Percentiles rank a stretch among this genome's conserved stretches.
Evolutionary conservation across 805 yeast genomes (phyloP).

Genomic region (Candida piceae): DNA sequence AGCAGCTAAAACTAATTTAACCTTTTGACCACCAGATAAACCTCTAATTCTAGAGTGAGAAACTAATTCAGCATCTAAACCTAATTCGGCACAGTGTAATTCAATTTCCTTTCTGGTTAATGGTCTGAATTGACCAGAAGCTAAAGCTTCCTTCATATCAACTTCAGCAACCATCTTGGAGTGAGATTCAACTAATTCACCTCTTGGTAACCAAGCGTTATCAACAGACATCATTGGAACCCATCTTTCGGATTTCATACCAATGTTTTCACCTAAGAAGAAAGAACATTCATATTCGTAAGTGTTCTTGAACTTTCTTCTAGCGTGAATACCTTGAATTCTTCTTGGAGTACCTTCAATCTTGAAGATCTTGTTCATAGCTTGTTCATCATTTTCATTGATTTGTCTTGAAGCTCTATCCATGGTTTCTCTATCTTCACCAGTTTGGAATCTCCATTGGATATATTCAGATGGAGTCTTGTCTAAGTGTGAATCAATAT

Average conservation of each 20-base stretch:
- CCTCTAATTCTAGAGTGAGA: constrained; percentile 99
- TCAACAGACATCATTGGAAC: constrained; percentile 99
- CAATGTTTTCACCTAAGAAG: constrained; percentile 96
- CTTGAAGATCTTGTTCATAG: constrained; percentile 99
- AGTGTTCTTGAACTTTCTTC: constrained; percentile 99
- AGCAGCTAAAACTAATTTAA: constrained; percentile 98
- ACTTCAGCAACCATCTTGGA: constrained; percentile 99
- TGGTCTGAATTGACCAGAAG: constrained; percentile 99
- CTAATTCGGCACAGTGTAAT: constrained; percentile 97
- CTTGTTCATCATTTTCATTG: constrained; percentile 93
- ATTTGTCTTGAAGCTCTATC: constrained; percentile 99
- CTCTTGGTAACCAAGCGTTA: constrained; percentile 99
- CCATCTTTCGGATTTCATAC: constrained; percentile 99
- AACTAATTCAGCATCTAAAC: constrained; percentile 98
- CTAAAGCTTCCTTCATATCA: constrained; percentile 99
- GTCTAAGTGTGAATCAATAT: constrained; percentile 97
- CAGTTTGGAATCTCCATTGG: constrained; percentile 99
- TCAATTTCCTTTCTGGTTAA: constrained; percentile 99
- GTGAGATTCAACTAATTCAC: constrained; percentile 95
- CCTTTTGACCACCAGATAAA: constrained; percentile 99
- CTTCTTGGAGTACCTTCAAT: constrained; percentile 98
- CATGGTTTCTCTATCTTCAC: constrained; percentile 99
- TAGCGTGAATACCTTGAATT: constrained; percentile 86
- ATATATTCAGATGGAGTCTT: constrained; percentile 99
- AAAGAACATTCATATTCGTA: constrained; percentile 99